These are phyloP conservation scores for Hemisphaericaspora xylofermentans DNA, from an alignment of 1,139 yeast genomes.

Conservation along the genomic window DNA sequence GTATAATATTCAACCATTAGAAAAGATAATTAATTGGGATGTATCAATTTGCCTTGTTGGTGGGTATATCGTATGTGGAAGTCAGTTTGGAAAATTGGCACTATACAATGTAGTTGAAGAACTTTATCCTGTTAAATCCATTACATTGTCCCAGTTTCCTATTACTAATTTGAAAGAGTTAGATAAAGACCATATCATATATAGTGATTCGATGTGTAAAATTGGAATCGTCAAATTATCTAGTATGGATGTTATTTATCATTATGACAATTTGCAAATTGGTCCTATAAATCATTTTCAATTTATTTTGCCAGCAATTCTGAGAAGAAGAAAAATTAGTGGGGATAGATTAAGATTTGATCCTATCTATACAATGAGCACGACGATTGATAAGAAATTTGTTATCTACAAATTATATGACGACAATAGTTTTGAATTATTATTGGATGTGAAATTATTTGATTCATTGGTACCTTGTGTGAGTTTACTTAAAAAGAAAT, in stretches of 20 bases:
- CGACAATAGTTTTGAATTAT: conserved; percentile 17
- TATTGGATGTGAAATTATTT: conserved; percentile 13
- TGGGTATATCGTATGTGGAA: conserved; percentile 28
- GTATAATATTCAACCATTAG: conserved; percentile 20
- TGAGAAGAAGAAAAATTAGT: conserved; percentile 6
- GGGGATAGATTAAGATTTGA: conserved; percentile 11
- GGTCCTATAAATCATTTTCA: conserved; percentile 26
- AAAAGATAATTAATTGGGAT: conserved; percentile 24
- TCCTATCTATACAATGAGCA: conserved; percentile 25
- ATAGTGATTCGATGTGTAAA: conserved; percentile 33
- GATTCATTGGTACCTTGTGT: conserved; percentile 15
- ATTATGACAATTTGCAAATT: conserved; percentile 24
- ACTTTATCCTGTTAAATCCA: conserved; percentile 15
- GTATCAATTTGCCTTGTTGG: conserved; percentile 21
- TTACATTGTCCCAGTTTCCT: conserved; percentile 30
- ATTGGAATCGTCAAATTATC: conserved; percentile 29
- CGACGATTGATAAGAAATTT: conserved; percentile 24
- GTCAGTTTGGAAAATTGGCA: conserved; percentile 34
- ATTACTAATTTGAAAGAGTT: conserved; percentile 22
- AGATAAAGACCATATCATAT: conserved; percentile 22
- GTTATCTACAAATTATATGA: conserved; percentile 27
- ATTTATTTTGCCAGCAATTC: conserved; percentile 6
- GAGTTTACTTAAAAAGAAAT: conserved; percentile 8
- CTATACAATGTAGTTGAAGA: conserved; percentile 22
- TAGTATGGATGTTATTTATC: conserved; percentile 19